A percentile compares a stretch with the other conserved stretches of the same genome.
Evolutionary conservation across 1,284 basidiomycete genomes (phyloP).

Genomic region (Puccinia coronata): DNA sequence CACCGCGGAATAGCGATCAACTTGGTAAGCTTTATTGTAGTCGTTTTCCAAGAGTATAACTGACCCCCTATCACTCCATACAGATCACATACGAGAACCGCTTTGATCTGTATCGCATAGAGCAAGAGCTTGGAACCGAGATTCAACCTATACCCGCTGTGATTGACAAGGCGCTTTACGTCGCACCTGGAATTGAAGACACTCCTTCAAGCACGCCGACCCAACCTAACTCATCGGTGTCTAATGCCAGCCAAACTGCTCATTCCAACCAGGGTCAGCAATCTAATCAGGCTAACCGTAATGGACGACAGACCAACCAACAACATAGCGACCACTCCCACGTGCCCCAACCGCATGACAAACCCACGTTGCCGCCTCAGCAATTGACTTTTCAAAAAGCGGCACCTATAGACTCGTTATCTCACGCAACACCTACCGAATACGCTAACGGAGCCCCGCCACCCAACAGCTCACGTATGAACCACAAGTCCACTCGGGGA

Average conservation of each 20-base stretch:
- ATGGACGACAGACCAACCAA: slow-evolving; percentile 14
- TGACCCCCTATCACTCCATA: neutral
- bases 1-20: slow-evolving; percentile 97
- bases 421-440: slow-evolving; percentile 48
- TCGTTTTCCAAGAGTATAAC: neutral
- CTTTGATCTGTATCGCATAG: slow-evolving; percentile 96
- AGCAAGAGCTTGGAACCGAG: slow-evolving; percentile 96
- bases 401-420: slow-evolving; percentile 48
- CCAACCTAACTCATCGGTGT: slow-evolving; percentile 4
- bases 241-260: neutral
- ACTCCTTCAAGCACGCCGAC: slow-evolving; percentile 11
- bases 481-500: slow-evolving; percentile 40
- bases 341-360: slow-evolving; percentile 37
- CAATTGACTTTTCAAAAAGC: slow-evolving; percentile 49
- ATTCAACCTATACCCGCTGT: slow-evolving; percentile 90
- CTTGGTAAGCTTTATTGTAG: slow-evolving; percentile 66
- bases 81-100: slow-evolving; percentile 78
- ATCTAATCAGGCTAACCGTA: slow-evolving; percentile 23
- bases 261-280: slow-evolving; percentile 27
- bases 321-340: slow-evolving; percentile 27
- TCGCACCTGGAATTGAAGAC: slow-evolving; percentile 63
- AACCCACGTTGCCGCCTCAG: slow-evolving; percentile 48
- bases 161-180: slow-evolving; percentile 92
- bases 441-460: slow-evolving; percentile 39
- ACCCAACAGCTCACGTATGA: slow-evolving; percentile 14